Evolutionary conservation across 2,329 filamentous ascomycete genomes (phyloP).

Genomic region (Claviceps sp.): DNA sequence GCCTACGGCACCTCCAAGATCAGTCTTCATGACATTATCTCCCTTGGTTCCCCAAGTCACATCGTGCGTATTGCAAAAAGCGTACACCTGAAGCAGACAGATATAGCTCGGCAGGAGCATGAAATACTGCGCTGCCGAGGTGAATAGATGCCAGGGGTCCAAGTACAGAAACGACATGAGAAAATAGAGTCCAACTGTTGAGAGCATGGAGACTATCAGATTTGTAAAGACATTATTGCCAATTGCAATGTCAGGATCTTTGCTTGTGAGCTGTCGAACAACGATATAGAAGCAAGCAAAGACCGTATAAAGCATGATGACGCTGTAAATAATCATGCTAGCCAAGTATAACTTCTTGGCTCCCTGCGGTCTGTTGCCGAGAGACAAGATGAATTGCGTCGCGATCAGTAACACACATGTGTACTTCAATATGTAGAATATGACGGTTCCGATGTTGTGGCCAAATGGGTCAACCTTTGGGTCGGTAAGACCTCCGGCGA

Average conservation of each 20-base stretch:
- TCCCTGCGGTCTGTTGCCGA: conserved; percentile 92
- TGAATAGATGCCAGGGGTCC: conserved; percentile 99
- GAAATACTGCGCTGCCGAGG: conserved; percentile 82
- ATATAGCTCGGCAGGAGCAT: conserved; percentile 85
- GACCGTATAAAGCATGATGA: conserved; percentile 94
- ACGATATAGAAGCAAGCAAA: conserved; percentile 87
- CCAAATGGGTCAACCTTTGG: conserved; percentile 77
- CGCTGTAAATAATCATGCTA: conserved; percentile 76
- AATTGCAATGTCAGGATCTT: conserved; percentile 36
- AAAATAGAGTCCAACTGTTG: conserved; percentile 89
- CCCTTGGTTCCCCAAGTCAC: conserved; percentile 98
- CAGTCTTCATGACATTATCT: conserved; percentile 87
- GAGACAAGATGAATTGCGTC: conserved; percentile 89
- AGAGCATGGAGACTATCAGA: conserved; percentile 76
- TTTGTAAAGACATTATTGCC: conserved; percentile 92
- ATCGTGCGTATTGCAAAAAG: conserved; percentile 98
- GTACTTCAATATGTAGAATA: conserved; percentile 82
- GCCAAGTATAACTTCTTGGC: conserved; percentile 80
- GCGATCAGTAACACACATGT: conserved; percentile 75
- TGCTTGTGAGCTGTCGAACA: conserved; percentile 56
- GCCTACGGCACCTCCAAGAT: conserved; percentile 74
- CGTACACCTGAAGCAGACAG: conserved; percentile 94
- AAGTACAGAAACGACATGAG: conserved; percentile 93
- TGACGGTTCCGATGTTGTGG: conserved; percentile 66
- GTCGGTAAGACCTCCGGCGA: conserved; percentile 80